Evolutionary conservation across 2,329 filamentous ascomycete species (phyloP).

Genomic region (Sphaerulina musiva): DNA sequence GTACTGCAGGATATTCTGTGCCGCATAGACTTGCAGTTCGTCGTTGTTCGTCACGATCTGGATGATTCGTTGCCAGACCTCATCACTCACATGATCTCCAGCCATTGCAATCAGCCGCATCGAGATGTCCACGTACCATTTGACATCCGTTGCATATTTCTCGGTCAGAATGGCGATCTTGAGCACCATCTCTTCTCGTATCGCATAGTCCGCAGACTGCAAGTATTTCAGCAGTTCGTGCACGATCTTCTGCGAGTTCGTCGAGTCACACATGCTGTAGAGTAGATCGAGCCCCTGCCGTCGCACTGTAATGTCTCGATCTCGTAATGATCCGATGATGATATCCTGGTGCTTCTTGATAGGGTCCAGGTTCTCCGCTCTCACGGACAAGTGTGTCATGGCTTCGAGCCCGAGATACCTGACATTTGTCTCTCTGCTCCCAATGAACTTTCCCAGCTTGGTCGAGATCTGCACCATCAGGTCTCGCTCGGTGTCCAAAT

Average conservation of each 20-base stretch:
- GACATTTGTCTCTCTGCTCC: slow-evolving; percentile 94
- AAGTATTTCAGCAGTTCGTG: slow-evolving; percentile 89
- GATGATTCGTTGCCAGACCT: slow-evolving; percentile 97
- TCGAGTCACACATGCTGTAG: slow-evolving; percentile 98
- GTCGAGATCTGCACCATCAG: slow-evolving; percentile 95
- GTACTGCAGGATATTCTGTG: slow-evolving; percentile 86
- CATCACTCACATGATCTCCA: slow-evolving; percentile 95
- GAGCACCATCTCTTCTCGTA: slow-evolving; percentile 97
- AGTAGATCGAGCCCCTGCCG: slow-evolving; percentile 91
- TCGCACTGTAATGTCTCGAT: slow-evolving; percentile 93
- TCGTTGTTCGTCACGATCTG: slow-evolving; percentile 99
- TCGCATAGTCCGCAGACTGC: slow-evolving; percentile 93
- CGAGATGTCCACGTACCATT: slow-evolving; percentile 99
- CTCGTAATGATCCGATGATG: slow-evolving; percentile 87
- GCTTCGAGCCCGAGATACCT: slow-evolving; percentile 92
- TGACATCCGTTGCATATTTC: slow-evolving; percentile 95
- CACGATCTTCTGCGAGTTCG: slow-evolving; percentile 90
- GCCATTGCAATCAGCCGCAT: slow-evolving; percentile 91
- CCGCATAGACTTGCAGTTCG: slow-evolving; percentile 92
- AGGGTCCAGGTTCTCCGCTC: slow-evolving; percentile 87
- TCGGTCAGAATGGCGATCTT: slow-evolving; percentile 98
- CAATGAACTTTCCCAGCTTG: slow-evolving; percentile 87
- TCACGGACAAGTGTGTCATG: slow-evolving; percentile 94
- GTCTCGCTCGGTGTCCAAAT: slow-evolving; percentile 87
- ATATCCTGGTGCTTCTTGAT: slow-evolving; percentile 98